A percentile compares a stretch with the other conserved stretches of the same genome.
phyloP scores from a whole-genome alignment of 2,329 filamentous ascomycete genomes.

The Tolypocladium cylindrosporum region DNA sequence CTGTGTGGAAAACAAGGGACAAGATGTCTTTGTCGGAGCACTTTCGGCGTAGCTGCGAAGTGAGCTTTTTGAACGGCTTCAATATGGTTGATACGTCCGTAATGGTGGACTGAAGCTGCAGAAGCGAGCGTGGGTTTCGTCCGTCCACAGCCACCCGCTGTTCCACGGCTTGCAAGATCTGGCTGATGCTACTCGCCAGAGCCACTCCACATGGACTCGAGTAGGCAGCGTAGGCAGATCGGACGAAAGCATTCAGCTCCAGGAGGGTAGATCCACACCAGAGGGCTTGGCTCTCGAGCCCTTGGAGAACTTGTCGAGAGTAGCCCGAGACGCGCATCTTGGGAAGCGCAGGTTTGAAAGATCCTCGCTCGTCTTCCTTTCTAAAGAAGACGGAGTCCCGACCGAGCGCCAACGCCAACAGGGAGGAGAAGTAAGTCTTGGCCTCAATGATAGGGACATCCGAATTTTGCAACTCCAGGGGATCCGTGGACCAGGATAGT shows the following conservation, averaged over 20 bases:
- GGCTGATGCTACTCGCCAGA: constrained; percentile 38
- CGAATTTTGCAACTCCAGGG: constrained; percentile 25
- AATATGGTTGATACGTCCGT: constrained; percentile 38
- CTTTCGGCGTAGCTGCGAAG: constrained; percentile 33
- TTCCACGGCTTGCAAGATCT: constrained; percentile 38
- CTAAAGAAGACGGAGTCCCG: constrained; percentile 62
- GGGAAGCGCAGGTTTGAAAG: constrained; percentile 40
- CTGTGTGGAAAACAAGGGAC: constrained; percentile 50
- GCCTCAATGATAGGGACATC: constrained; percentile 34
- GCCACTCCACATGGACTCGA: constrained; percentile 39
- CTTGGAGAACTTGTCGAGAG: constrained; percentile 36
- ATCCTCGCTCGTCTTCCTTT: constrained; percentile 41
- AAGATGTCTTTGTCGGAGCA: constrained; percentile 51
- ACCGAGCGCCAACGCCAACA: constrained; percentile 59
- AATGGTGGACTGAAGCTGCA: constrained; percentile 42
- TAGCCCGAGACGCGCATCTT: constrained; percentile 46
- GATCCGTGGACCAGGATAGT: constrained; percentile 31
- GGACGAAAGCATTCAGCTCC: constrained; percentile 35
- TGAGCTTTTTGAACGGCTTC: constrained; percentile 38
- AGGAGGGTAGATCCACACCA: constrained; percentile 37
- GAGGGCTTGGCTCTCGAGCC: constrained; percentile 35
- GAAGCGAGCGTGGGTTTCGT: constrained; percentile 32
- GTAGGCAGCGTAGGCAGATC: constrained; percentile 32
- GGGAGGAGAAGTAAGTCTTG: constrained; percentile 40
- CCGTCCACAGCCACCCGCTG: constrained; percentile 34